Evolutionary conservation across 805 yeast genomes (phyloP).

Genomic region (Yarrowia osloensis): DNA sequence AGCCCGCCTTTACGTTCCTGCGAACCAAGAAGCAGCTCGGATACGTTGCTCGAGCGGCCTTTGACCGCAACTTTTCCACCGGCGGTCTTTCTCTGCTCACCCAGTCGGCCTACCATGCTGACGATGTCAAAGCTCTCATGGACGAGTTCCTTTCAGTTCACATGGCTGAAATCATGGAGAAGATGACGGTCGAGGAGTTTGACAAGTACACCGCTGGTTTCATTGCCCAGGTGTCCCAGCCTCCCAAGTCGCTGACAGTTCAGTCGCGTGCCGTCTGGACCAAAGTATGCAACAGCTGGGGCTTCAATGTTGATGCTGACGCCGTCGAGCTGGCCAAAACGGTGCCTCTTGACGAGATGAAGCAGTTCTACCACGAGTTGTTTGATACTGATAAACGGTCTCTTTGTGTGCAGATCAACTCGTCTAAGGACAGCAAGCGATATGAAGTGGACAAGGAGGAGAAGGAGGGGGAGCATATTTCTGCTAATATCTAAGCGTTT

Average conservation of each 20-base stretch:
- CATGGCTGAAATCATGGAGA: not conserved
- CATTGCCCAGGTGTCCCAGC: constrained; percentile 17
- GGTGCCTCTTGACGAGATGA: constrained; percentile 8
- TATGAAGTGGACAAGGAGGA: not conserved
- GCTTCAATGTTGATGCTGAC: not conserved
- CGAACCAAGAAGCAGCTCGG: constrained; percentile 96
- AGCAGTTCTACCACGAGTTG: not conserved
- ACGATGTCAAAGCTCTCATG: constrained; percentile 74
- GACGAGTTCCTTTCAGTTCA: constrained; percentile 54
- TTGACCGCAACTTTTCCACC: constrained; percentile 67
- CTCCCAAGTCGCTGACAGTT: not conserved
- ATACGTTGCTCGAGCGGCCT: constrained; percentile 83
- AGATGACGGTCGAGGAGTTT: constrained; percentile 14
- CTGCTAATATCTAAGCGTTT: not conserved
- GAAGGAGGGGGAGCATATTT: not conserved
- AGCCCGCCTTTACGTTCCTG: constrained; percentile 85
- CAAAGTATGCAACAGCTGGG: not conserved
- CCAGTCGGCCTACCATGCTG: constrained; percentile 79
- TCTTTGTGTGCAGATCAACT: constrained; percentile 5
- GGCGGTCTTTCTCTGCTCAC: constrained; percentile 72
- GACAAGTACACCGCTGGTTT: not conserved
- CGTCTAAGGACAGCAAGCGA: not conserved
- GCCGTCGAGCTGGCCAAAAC: not conserved
- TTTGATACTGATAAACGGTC: not conserved
- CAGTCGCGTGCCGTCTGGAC: not conserved